Conservation (phyloP, 805 yeast species). For the Candida boleticola region DNA sequence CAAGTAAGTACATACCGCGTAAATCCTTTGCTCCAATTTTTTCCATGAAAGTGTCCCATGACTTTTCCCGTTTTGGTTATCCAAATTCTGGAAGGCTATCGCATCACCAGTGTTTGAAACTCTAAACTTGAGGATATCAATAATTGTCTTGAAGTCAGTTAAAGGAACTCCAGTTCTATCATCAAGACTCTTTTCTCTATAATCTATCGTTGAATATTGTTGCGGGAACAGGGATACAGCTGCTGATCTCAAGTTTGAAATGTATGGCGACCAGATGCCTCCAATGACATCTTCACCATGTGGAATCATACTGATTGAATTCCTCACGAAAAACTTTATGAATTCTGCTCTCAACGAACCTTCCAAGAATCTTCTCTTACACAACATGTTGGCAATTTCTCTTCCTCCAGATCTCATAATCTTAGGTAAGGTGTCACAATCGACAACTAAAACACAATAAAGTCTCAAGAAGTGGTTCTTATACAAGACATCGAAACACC, state of each 20-base stretch:
- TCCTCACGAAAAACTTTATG: slow-evolving; percentile 72
- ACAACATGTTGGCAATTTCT: slow-evolving; percentile 89
- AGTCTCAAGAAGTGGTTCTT: slow-evolving; percentile 68
- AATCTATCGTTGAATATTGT: slow-evolving; percentile 82
- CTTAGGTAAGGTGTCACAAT: slow-evolving; percentile 80
- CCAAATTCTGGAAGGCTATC: slow-evolving; percentile 60
- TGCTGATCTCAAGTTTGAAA: slow-evolving; percentile 62
- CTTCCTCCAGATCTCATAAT: slow-evolving; percentile 81
- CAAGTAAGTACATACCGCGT: slow-evolving; percentile 71
- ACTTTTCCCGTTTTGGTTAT: slow-evolving; percentile 31
- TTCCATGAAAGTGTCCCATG: slow-evolving; percentile 60
- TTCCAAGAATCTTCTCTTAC: slow-evolving; percentile 69
- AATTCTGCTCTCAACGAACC: slow-evolving; percentile 79
- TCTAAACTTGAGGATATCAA: slow-evolving; percentile 78
- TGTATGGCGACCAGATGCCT: slow-evolving; percentile 80
- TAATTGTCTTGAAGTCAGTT: slow-evolving; percentile 66
- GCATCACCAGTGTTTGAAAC: slow-evolving; percentile 74
- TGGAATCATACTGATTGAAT: slow-evolving; percentile 63
- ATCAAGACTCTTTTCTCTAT: slow-evolving; percentile 72
- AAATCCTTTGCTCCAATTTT: slow-evolving; percentile 72
- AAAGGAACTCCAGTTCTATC: slow-evolving; percentile 73
- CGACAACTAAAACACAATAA: slow-evolving; percentile 77
- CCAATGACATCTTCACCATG: slow-evolving; percentile 75
- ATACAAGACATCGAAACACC: slow-evolving; percentile 42
- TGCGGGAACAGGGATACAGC: slow-evolving; percentile 62